These are phyloP conservation scores for Tetrapisispora fleetii DNA, from an alignment of 805 yeast genomes.

Conservation along the genomic window DNA sequence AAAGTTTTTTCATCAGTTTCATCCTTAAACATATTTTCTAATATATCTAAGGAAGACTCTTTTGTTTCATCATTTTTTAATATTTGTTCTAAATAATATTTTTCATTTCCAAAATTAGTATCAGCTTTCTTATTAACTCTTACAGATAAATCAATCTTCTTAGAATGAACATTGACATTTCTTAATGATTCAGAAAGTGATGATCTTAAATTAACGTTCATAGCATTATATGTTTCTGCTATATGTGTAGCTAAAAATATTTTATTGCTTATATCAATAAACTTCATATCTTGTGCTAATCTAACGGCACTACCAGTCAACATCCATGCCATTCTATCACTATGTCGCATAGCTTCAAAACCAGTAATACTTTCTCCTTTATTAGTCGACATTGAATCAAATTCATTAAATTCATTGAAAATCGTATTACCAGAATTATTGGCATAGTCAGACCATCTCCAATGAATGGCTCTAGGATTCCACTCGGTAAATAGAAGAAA, in stretches of 20 bases:
- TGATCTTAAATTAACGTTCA: slow-evolving; percentile 69
- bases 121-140: slow-evolving; percentile 28
- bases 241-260: slow-evolving; percentile 77
- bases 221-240: slow-evolving; percentile 73
- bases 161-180: slow-evolving; percentile 40
- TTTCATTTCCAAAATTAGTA: slow-evolving; percentile 27
- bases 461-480: slow-evolving; percentile 92
- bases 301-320: slow-evolving; percentile 79
- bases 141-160: neutral
- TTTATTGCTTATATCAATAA: slow-evolving; percentile 62
- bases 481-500: slow-evolving; percentile 83
- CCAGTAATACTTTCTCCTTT: slow-evolving; percentile 52
- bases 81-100: slow-evolving; percentile 23
- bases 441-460: slow-evolving; percentile 80
- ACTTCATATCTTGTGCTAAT: slow-evolving; percentile 76
- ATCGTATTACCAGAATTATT: slow-evolving; percentile 37
- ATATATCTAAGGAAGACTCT: slow-evolving; percentile 18
- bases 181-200: slow-evolving; percentile 65
- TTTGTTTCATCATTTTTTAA: slow-evolving; percentile 16
- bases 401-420: slow-evolving; percentile 2
- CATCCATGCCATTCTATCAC: slow-evolving; percentile 92
- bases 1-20: slow-evolving; percentile 5
- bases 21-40: neutral
- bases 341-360: slow-evolving; percentile 72
- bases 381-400: slow-evolving; percentile 18